Evolutionary conservation across 768 basidiomycete species (phyloP).

Genomic region (Clitopilus passeckerianus): DNA sequence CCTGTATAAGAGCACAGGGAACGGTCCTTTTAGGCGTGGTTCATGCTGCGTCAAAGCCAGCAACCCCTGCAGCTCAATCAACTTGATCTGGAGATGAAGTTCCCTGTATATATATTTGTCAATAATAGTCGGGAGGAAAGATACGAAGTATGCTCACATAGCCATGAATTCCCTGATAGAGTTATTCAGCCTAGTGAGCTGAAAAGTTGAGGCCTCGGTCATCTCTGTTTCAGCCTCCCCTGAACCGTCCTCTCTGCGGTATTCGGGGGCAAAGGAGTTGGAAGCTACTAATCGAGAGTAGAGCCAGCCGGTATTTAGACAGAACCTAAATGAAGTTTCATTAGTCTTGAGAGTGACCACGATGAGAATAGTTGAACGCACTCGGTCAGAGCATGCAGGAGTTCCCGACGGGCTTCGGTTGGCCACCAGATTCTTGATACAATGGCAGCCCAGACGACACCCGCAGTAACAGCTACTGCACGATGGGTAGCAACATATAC

Average conservation of each 20-base stretch:
- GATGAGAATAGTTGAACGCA: slow-evolving; percentile 20
- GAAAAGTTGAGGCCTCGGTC: slow-evolving; percentile 24
- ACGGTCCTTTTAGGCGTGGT: slow-evolving; percentile 92
- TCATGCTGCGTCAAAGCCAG: slow-evolving; percentile 89
- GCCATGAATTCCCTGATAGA: slow-evolving; percentile 88
- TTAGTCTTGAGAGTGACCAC: not conserved
- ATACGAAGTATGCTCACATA: slow-evolving; percentile 50
- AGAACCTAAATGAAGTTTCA: slow-evolving; percentile 53
- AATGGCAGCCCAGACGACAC: slow-evolving; percentile 86
- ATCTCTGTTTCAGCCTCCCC: slow-evolving; percentile 21
- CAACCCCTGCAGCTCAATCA: slow-evolving; percentile 83
- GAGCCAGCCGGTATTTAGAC: slow-evolving; percentile 89
- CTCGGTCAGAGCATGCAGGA: slow-evolving; percentile 85
- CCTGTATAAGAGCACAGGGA: slow-evolving; percentile 83
- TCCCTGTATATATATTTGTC: slow-evolving; percentile 54
- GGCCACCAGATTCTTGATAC: slow-evolving; percentile 96
- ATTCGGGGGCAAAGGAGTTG: slow-evolving; percentile 68
- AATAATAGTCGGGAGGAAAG: not conserved
- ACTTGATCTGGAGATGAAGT: slow-evolving; percentile 85
- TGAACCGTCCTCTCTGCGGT: slow-evolving; percentile 19
- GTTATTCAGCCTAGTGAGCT: slow-evolving; percentile 43
- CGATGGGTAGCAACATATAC: slow-evolving; percentile 72
- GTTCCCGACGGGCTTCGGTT: slow-evolving; percentile 83
- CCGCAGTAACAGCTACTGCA: slow-evolving; percentile 74
- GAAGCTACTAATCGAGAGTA: slow-evolving; percentile 89